These are phyloP conservation scores for Trichophyton schoenleinii DNA, from an alignment of 2,329 filamentous ascomycete species.

Conservation along the genomic window DNA sequence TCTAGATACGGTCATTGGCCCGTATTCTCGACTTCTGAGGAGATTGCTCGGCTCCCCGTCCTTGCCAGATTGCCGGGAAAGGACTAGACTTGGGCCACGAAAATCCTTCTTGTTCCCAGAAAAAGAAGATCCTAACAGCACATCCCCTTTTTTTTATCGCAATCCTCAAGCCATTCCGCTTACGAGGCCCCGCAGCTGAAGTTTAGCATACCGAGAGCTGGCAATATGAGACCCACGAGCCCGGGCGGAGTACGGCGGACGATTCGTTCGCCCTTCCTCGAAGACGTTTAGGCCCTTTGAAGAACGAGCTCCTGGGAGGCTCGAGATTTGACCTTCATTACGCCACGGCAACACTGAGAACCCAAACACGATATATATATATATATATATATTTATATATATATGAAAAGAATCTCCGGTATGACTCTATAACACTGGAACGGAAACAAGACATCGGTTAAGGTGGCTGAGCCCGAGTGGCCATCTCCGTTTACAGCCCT, in stretches of 20 bases:
- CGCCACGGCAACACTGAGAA: neutral
- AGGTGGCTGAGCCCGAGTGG: neutral
- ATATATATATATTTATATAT: neutral
- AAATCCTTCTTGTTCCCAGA: neutral
- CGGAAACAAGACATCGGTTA: neutral
- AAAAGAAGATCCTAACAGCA: neutral
- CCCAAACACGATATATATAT: neutral
- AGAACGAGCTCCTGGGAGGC: neutral
- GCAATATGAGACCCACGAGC: neutral
- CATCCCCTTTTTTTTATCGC: neutral
- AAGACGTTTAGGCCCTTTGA: neutral
- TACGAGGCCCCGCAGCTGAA: neutral
- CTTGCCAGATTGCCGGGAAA: neutral
- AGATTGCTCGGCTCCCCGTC: neutral
- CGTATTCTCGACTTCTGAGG: neutral
- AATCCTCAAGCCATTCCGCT: neutral
- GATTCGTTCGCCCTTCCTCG: neutral
- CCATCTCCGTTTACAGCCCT: neutral
- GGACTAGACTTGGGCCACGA: neutral
- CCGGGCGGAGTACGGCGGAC: neutral
- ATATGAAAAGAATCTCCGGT: neutral
- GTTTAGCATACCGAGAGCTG: neutral
- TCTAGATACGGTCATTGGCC: neutral
- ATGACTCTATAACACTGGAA: neutral
- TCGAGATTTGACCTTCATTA: neutral